A percentile compares a stretch with the other conserved stretches of the same genome.
Evolutionary conservation across 2,329 filamentous ascomycete genomes (phyloP).

Genomic region (Incumbomyces delicatus): DNA sequence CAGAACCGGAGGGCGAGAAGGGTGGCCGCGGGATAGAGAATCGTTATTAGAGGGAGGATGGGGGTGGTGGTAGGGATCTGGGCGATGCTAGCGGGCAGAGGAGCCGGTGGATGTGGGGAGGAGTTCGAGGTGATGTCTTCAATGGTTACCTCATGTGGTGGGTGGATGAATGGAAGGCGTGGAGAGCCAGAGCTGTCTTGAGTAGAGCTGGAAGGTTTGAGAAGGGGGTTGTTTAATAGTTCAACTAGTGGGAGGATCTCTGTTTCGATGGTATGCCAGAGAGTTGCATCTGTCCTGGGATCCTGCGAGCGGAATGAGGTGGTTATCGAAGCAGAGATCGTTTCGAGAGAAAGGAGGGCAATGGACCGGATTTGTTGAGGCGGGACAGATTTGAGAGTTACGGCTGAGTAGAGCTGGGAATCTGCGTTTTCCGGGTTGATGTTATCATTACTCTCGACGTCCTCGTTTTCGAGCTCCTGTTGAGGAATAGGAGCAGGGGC

Average conservation of each 20-base stretch:
- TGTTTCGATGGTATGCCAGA: conserved; percentile 14
- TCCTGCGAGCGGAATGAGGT: too few species aligned
- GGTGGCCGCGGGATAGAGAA: conserved; percentile 33
- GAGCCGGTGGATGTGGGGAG: not conserved
- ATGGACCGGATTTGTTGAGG: not conserved
- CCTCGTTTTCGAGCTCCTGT: not conserved
- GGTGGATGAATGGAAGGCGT: not conserved
- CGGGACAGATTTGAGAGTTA: not conserved
- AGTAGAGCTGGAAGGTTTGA: not conserved
- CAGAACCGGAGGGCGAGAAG: conserved; percentile 33
- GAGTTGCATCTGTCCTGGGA: not conserved
- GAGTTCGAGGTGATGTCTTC: not conserved
- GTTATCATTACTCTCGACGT: too few species aligned
- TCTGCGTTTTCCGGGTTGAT: not conserved
- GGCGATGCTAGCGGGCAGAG: conserved; percentile 13
- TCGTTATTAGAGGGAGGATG: conserved; percentile 24
- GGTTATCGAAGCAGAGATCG: not conserved
- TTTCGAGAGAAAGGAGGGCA: not conserved
- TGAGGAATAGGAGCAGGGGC: not conserved
- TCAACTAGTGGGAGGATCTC: conserved; percentile 15
- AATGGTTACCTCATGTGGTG: not conserved
- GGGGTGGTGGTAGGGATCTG: conserved; percentile 27
- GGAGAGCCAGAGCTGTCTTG: not conserved
- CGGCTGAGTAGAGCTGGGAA: not conserved
- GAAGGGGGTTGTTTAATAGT: conserved; percentile 1